Conservation (phyloP, 257 asterid genomes). For the Gynochthodes officinalis region DNA sequence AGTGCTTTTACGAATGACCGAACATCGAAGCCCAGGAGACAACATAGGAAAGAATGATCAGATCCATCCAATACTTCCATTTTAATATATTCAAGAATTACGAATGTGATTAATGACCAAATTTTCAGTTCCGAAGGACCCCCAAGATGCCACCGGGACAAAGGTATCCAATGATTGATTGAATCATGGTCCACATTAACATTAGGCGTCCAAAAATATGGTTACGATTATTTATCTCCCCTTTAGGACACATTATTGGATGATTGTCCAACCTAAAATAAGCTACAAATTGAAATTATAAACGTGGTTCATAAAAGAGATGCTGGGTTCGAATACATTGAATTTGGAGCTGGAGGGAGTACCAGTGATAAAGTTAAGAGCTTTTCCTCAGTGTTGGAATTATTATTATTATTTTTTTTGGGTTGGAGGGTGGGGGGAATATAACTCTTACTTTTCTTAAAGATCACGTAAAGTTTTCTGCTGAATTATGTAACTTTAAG, state of each 20-base stretch:
- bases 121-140: not conserved
- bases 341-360: not conserved
- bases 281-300: not conserved
- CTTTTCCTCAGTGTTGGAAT: too few species aligned
- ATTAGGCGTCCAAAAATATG: too few species aligned
- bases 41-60: conserved; percentile 8
- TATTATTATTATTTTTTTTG: too few species aligned
- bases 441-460: too few species aligned
- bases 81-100: not conserved
- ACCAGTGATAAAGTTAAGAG: too few species aligned
- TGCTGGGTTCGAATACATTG: not conserved
- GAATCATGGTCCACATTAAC: not conserved
- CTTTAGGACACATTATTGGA: too few species aligned
- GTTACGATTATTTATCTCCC: too few species aligned
- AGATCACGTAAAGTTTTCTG: too few species aligned
- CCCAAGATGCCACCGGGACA: not conserved
- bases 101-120: conserved; percentile 6
- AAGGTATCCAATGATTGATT: not conserved
- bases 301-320: not conserved
- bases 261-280: not conserved
- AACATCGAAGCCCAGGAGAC: not conserved
- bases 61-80: not conserved
- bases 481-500: too few species aligned
- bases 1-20: not conserved
- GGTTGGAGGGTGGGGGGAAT: too few species aligned